phyloP scores from a whole-genome alignment of 371 early-diverging fungal genomes.

The Basidiobolus meristosporus region DNA sequence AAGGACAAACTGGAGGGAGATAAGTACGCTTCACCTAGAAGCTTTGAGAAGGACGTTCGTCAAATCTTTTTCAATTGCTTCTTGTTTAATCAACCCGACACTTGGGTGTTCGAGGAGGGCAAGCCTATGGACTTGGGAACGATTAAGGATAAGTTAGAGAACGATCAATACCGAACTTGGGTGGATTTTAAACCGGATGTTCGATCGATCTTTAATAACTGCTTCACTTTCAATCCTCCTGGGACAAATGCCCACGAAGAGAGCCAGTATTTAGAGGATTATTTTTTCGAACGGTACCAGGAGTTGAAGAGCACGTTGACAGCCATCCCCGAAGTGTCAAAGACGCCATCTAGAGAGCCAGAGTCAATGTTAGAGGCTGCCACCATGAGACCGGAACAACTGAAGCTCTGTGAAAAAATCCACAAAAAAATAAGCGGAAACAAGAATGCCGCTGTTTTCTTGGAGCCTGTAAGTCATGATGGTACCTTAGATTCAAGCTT shows the following conservation, averaged over 20 bases:
- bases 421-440: conserved; percentile 16
- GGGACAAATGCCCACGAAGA: not conserved
- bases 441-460: conserved; percentile 19
- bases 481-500: too few species aligned
- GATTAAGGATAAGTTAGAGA: conserved; percentile 19
- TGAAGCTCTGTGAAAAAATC: conserved; percentile 10
- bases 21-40: conserved; percentile 18
- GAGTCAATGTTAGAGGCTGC: too few species aligned
- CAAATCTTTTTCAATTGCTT: conserved; percentile 74
- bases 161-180: conserved; percentile 14
- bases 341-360: conserved; percentile 5
- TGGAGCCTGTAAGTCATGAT: conserved; percentile 16
- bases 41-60: conserved; percentile 27
- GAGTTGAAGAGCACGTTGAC: too few species aligned
- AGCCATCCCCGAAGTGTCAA: conserved; percentile 1
- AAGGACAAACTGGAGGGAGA: conserved; percentile 14
- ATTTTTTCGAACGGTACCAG: too few species aligned
- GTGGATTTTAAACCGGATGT: conserved; percentile 18
- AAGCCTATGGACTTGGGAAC: conserved; percentile 51
- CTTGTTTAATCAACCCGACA: conserved; percentile 64
- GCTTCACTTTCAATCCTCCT: not conserved
- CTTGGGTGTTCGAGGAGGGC: conserved; percentile 77
- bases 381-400: conserved; percentile 6
- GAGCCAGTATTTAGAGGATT: conserved; percentile 6
- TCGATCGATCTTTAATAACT: not conserved